Percentiles rank a stretch among this genome's conserved stretches.
These are phyloP conservation scores for Ophiostoma ips DNA, from an alignment of 2,329 filamentous ascomycete genomes.

Conservation along the genomic window DNA sequence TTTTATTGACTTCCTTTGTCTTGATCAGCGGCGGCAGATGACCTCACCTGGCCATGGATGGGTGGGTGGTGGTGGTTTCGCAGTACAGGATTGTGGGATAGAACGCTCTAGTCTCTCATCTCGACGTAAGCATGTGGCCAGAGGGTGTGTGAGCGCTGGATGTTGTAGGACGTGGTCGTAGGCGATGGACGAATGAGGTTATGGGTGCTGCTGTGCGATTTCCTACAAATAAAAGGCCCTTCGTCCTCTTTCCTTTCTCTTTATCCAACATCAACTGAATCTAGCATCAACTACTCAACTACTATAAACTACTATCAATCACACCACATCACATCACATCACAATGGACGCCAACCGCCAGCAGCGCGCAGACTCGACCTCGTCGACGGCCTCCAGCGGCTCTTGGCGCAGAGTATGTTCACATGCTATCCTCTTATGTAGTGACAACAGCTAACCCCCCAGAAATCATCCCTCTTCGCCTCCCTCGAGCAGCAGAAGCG, in stretches of 20 bases:
- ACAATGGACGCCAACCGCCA: slow-evolving; percentile 12
- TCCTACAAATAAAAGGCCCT: too few relatives aligned
- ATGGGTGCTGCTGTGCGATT: too few relatives aligned
- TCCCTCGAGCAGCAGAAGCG: slow-evolving; percentile 38
- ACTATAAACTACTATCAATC: neutral
- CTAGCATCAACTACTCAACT: neutral
- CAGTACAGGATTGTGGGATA: too few relatives aligned
- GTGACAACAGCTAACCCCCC: neutral
- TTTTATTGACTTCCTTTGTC: too few relatives aligned
- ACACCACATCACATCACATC: neutral
- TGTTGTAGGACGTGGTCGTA: too few relatives aligned
- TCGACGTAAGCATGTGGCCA: too few relatives aligned
- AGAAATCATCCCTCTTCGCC: slow-evolving; percentile 32
- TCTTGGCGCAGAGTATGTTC: neutral
- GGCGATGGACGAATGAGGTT: too few relatives aligned
- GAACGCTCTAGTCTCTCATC: slow-evolving; percentile 5
- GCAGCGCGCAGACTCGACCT: slow-evolving; percentile 18
- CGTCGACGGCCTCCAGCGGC: neutral
- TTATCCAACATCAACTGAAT: too few relatives aligned
- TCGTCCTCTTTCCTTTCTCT: too few relatives aligned
- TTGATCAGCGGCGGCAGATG: neutral
- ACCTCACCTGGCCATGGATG: neutral
- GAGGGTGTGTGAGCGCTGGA: too few relatives aligned
- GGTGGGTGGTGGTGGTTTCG: neutral
- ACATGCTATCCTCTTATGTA: neutral